These are phyloP conservation scores for Tothia fuscella DNA, from an alignment of 2,329 filamentous ascomycete genomes.

Conservation along the genomic window DNA sequence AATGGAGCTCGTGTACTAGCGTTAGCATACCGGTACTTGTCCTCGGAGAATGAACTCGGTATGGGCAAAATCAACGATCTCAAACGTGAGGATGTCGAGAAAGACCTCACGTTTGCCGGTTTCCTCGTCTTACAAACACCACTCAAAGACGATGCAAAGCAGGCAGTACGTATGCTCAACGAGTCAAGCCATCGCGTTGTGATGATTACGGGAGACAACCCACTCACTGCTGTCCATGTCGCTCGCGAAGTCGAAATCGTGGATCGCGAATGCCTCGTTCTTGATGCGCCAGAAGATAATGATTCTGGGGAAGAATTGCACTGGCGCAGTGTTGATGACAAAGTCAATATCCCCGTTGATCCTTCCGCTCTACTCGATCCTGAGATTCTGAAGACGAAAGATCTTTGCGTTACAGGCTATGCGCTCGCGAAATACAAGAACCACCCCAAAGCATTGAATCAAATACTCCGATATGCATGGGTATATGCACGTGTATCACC, in stretches of 20 bases:
- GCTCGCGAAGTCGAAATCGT: conserved; percentile 95
- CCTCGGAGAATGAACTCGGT: conserved; percentile 68
- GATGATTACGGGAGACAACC: conserved; percentile 99
- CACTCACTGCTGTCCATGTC: conserved; percentile 89
- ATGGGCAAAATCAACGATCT: conserved; percentile 81
- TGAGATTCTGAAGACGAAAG: conserved; percentile 71
- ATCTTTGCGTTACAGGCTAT: conserved; percentile 92
- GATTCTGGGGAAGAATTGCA: conserved; percentile 68
- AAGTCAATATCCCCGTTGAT: conserved; percentile 73
- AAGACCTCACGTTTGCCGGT: conserved; percentile 74
- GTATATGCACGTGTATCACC: conserved; percentile 97
- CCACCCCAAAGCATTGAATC: conserved; percentile 55
- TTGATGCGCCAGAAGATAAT: conserved; percentile 89
- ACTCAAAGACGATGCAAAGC: conserved; percentile 89
- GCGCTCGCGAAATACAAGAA: conserved; percentile 81
- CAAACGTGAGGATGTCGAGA: conserved; percentile 85
- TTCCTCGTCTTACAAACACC: conserved; percentile 94
- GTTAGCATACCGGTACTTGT: conserved; percentile 85
- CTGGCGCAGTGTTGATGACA: conserved; percentile 93
- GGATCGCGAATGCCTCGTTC: conserved; percentile 84
- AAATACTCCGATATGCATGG: conserved; percentile 82
- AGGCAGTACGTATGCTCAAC: conserved; percentile 91
- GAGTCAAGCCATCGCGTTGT: conserved; percentile 97
- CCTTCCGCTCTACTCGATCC: conserved; percentile 67
- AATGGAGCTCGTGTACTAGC: conserved; percentile 91